A percentile compares a stretch with the other conserved stretches of the same genome.
Evolutionary conservation across 2,329 filamentous ascomycete genomes (phyloP).

Genomic region (Fusarium liriodendri): DNA sequence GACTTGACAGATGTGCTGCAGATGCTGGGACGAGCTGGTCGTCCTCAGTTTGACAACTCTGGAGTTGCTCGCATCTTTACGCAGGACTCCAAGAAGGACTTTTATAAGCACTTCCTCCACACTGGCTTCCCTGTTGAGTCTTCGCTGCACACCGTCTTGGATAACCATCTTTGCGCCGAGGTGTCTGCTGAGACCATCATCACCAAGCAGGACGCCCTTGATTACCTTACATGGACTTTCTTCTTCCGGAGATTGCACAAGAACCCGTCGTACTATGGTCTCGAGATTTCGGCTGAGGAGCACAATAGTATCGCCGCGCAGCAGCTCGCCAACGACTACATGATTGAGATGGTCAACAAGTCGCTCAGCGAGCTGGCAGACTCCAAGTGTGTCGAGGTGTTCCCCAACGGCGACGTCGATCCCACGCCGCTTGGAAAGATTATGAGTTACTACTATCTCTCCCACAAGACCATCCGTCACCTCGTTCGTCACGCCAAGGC

Average conservation of each 20-base stretch:
- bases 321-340: conserved; percentile 89
- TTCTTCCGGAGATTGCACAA: conserved; percentile 98
- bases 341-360: conserved; percentile 91
- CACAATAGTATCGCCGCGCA: conserved; percentile 90
- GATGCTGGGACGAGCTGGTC: conserved; percentile 95
- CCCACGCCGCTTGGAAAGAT: conserved; percentile 95
- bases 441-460: conserved; percentile 99
- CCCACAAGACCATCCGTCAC: conserved; percentile 92
- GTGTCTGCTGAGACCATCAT: conserved; percentile 92
- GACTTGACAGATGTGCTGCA: conserved; percentile 97
- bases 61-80: conserved; percentile 98
- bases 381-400: conserved; percentile 85
- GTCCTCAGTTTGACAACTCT: conserved; percentile 95
- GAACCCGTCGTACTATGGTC: conserved; percentile 97
- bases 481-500: conserved; percentile 81
- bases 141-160: conserved; percentile 92
- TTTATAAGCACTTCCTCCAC: conserved; percentile 99
- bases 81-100: conserved; percentile 96
- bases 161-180: conserved; percentile 96
- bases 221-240: conserved; percentile 99
- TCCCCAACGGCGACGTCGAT: conserved; percentile 89
- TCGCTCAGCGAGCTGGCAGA: conserved; percentile 84
- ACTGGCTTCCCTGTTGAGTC: conserved; percentile 98
- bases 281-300: conserved; percentile 92
- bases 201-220: conserved; percentile 95